A percentile compares a stretch with the other conserved stretches of the same genome.
Conservation (phyloP, 768 basidiomycete species). For the Pholiota microspora region DNA sequence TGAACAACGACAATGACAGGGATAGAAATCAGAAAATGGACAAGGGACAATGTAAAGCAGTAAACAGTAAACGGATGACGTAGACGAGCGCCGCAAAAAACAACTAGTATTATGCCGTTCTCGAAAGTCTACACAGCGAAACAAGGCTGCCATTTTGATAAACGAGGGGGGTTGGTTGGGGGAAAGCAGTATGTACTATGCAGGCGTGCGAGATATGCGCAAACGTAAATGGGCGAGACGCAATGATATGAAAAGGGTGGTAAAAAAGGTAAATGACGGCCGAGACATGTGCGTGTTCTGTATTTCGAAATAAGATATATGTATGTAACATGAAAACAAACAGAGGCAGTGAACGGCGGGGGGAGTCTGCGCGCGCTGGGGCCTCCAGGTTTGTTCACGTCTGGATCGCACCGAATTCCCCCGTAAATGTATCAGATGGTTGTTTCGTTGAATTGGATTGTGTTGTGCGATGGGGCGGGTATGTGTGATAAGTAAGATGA, state of each 20-base stretch:
- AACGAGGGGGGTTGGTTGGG: not conserved
- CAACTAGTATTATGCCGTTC: not conserved
- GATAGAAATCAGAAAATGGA: not conserved
- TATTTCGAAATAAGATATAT: not conserved
- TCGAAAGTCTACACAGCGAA: not conserved
- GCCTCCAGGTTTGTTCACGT: not conserved
- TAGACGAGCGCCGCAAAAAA: no score
- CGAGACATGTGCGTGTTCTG: not conserved
- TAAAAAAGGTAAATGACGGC: no score
- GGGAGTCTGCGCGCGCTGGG: not conserved
- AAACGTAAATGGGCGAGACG: not conserved
- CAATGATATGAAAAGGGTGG: no score
- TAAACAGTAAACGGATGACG: no score
- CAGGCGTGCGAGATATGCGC: not conserved
- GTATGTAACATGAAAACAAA: not conserved
- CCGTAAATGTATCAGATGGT: not conserved
- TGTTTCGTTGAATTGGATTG: not conserved
- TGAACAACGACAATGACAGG: not conserved
- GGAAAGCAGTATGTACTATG: not conserved
- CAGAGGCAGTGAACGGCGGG: not conserved
- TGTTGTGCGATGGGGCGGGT: slow-evolving; percentile 16
- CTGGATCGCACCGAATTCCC: not conserved
- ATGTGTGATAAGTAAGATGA: slow-evolving; percentile 22
- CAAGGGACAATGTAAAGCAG: not conserved
- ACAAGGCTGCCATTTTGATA: not conserved